Percentiles rank a stretch among this genome's conserved stretches.
Conservation (phyloP, 2,329 filamentous ascomycete genomes). For the Talaromyces sp. region DNA sequence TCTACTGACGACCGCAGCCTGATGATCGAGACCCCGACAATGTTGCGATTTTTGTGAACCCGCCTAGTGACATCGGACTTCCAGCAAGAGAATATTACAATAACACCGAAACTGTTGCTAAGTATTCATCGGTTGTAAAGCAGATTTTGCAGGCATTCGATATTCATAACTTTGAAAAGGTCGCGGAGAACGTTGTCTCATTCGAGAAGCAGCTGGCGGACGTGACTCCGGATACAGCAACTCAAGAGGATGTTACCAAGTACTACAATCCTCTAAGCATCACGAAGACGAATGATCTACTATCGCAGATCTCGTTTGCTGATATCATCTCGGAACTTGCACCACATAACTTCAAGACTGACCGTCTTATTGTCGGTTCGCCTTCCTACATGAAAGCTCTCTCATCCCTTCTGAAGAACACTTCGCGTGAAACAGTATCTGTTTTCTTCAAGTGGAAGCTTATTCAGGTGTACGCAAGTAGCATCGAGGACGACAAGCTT, state of each 20-base stretch:
- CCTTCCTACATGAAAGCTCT: conserved; percentile 64
- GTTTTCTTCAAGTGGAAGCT: conserved; percentile 68
- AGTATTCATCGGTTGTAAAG: conserved; percentile 54
- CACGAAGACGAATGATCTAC: conserved; percentile 56
- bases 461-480: conserved; percentile 56
- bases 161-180: conserved; percentile 28
- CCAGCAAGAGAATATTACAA: conserved; percentile 65
- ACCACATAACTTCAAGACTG: conserved; percentile 53
- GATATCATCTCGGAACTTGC: conserved; percentile 56
- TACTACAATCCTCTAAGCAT: conserved; percentile 67
- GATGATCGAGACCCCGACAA: conserved; percentile 60
- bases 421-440: conserved; percentile 59
- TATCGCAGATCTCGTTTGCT: conserved; percentile 60
- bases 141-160: conserved; percentile 45
- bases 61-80: conserved; percentile 56
- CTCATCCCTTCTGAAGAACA: conserved; percentile 57
- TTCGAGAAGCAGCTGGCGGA: conserved; percentile 65
- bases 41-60: conserved; percentile 52
- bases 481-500: conserved; percentile 62
- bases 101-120: conserved; percentile 55
- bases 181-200: conserved; percentile 52
- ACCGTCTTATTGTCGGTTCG: conserved; percentile 61
- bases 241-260: conserved; percentile 65
- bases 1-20: conserved; percentile 33
- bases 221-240: conserved; percentile 60